Evolutionary conservation across 2,329 filamentous ascomycete species (phyloP).

Genomic region (Myrmaecium sp.): DNA sequence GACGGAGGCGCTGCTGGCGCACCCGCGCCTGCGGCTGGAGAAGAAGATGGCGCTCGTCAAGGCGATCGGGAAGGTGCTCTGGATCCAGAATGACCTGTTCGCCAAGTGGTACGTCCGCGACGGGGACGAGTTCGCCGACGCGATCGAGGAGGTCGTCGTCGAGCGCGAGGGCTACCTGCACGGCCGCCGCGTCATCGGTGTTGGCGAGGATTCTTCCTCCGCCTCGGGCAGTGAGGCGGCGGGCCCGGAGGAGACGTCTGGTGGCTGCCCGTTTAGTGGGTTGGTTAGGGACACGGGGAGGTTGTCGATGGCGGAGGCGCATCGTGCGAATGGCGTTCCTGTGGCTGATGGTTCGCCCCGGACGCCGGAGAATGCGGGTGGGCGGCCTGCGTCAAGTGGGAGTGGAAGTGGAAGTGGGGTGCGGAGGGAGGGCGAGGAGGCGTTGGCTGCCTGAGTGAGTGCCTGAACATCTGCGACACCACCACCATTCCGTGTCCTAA

Average conservation of each 20-base stretch:
- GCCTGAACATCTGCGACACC: too few relatives aligned
- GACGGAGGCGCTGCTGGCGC: conserved; percentile 56
- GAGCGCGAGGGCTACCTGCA: conserved; percentile 20
- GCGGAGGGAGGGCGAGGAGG: too few relatives aligned
- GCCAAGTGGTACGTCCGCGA: conserved; percentile 66
- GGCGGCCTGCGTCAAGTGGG: too few relatives aligned
- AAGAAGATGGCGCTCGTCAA: conserved; percentile 59
- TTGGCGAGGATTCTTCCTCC: conserved; percentile 11
- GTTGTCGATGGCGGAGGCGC: not conserved
- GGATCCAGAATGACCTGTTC: conserved; percentile 78
- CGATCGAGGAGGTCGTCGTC: conserved; percentile 21
- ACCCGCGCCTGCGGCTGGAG: conserved; percentile 47
- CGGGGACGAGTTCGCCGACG: conserved; percentile 40
- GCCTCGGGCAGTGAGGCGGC: conserved; percentile 1
- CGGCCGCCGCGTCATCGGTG: conserved; percentile 16
- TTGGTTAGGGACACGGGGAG: conserved; percentile 1
- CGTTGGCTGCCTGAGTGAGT: too few relatives aligned
- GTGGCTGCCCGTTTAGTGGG: conserved; percentile 5
- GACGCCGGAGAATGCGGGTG: too few relatives aligned
- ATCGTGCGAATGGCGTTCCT: not conserved
- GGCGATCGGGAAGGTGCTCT: conserved; percentile 65
- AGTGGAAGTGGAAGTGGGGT: too few relatives aligned
- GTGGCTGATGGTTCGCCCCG: too few relatives aligned
- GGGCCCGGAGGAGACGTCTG: too few relatives aligned
- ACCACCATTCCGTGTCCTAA: too few relatives aligned